Evolutionary conservation across 345 rosid species (phyloP).

Genomic region (Eucalyptus regnans): DNA sequence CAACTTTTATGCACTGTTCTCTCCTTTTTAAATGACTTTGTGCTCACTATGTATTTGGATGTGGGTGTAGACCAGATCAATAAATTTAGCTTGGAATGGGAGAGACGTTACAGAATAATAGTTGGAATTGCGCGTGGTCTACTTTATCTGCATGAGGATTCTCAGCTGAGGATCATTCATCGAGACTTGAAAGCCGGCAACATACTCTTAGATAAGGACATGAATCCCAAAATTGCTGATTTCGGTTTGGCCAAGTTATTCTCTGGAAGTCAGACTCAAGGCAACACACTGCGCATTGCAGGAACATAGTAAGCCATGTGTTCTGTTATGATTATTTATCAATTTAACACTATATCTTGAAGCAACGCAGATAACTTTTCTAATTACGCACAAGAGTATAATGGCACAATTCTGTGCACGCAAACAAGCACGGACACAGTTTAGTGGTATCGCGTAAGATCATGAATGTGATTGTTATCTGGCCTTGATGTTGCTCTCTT

Average conservation of each 20-base stretch:
- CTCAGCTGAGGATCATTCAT: conserved; percentile 8
- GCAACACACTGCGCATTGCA: conserved; percentile 3
- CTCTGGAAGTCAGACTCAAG: conserved; percentile 9
- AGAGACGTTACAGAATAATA: conserved; percentile 2
- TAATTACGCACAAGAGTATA: too few species aligned
- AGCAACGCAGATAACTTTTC: too few species aligned
- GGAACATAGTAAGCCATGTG: conserved; percentile 17
- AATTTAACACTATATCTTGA: not conserved
- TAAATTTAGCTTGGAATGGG: conserved; percentile 1
- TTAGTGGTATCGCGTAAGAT: not conserved
- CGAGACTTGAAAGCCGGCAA: conserved; percentile 14
- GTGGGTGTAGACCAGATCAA: not conserved
- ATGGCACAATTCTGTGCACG: not conserved
- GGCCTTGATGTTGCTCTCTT: not conserved
- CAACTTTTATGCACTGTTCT: not conserved
- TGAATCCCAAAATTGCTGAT: conserved; percentile 16
- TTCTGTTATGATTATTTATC: not conserved
- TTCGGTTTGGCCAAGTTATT: conserved; percentile 18
- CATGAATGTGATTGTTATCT: not conserved
- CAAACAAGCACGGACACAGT: not conserved
- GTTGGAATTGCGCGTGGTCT: conserved; percentile 7
- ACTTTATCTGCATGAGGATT: conserved; percentile 11
- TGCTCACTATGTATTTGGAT: not conserved
- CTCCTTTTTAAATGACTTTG: not conserved
- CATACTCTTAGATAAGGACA: conserved; percentile 3